Base-by-base conservation (phyloP, 176 grass and related monocot species). In the Themeda triandra region DNA sequence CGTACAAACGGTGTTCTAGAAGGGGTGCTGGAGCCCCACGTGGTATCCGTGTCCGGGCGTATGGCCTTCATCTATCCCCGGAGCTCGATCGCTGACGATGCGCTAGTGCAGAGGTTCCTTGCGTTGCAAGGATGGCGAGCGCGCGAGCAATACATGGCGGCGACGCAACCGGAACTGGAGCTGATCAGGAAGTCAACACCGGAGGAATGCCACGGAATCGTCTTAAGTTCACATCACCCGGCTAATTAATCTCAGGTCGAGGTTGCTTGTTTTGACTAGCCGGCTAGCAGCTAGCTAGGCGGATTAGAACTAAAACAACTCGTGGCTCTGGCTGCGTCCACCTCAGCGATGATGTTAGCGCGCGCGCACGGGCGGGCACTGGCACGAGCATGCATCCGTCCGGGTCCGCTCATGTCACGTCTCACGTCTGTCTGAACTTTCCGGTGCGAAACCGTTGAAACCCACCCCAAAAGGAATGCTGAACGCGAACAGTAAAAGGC, bases 261-360 rank as follows among this genome's bases (percentile, higher is more conserved):
- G 74, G 37, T 70, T 41, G 51, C 28, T 74, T 41, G 44, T 3
- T 84, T 66, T 84, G 75, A 29, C 80, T 44, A 28, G 6, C 59
- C 11, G 11, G 10, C 58, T 33, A 33, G 32, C 1, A 3, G 13
- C 3, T 54, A 54, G 53, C 21, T n/a, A 53, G 25, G 29, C 17
- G 3, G 12, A 71, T 40, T 24, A 44, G 32, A 30, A 35, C 36
- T 12, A 70, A 35, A 4, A 11, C 8, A 13, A 42, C 8, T 40
- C 80, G 32, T 24, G 32, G 42, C 58, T 78, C 21, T 66, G 59
- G 28, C 68, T 46, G 70, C 32, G 7, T 28, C 81, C 63, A 89
- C 77, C 69, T 81, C 72, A 81, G 62, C 87, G 29, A 35, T 83
- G 69, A 81, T 53, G 81, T 10, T 12, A 73, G 58, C 81, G 8